phyloP scores from a whole-genome alignment of 495 filamentous ascomycete species.

The Xylaria acuta region DNA sequence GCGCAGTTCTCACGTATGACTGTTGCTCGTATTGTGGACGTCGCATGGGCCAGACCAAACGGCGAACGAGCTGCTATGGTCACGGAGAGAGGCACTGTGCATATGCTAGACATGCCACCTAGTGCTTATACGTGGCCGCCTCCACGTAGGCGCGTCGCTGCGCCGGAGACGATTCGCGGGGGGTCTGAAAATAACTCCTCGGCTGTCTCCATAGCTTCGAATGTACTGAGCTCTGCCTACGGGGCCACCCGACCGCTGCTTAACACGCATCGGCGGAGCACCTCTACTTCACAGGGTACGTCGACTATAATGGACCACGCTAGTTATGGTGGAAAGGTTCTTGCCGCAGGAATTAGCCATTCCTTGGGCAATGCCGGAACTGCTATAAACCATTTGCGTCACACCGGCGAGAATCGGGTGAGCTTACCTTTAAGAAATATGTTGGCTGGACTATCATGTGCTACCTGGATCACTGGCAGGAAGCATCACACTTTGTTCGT shows the following conservation, averaged over 20 bases:
- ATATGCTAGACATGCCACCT: conserved; percentile 84
- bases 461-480: conserved; percentile 61
- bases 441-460: conserved; percentile 57
- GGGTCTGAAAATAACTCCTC: conserved; percentile 50
- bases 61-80: conserved; percentile 84
- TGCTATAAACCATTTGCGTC: conserved; percentile 78
- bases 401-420: conserved; percentile 83
- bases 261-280: conserved; percentile 56
- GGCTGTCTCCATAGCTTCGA: conserved; percentile 62
- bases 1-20: conserved; percentile 90
- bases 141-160: conserved; percentile 64
- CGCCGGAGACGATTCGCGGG: conserved; percentile 48
- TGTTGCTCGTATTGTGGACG: conserved; percentile 85
- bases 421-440: conserved; percentile 66
- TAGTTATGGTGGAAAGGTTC: conserved; percentile 74
- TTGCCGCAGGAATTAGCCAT: conserved; percentile 82
- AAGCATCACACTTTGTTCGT: conserved; percentile 62
- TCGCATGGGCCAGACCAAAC: conserved; percentile 82
- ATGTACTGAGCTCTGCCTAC: conserved; percentile 71
- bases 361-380: conserved; percentile 82
- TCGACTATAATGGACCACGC: conserved; percentile 72
- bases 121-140: conserved; percentile 91
- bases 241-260: conserved; percentile 58
- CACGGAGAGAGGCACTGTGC: conserved; percentile 91
- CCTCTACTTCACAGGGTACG: conserved; percentile 50